These are phyloP conservation scores for Trypanosoma melophagium DNA, from an alignment of 208 protist genomes.

Conservation along the genomic window DNA sequence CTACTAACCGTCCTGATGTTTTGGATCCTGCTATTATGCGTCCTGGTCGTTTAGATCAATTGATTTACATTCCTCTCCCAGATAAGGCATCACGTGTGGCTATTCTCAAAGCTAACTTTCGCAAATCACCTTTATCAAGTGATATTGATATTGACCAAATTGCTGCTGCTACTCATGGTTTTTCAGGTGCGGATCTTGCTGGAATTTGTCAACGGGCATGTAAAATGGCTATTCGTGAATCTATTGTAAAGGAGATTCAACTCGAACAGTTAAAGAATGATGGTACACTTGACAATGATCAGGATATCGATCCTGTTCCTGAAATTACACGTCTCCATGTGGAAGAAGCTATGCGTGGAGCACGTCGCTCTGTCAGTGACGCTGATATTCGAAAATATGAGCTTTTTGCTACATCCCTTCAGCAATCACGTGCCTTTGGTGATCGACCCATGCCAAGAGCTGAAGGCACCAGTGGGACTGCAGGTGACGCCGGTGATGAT, in stretches of 20 bases:
- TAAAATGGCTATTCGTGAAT: slow-evolving; percentile 92
- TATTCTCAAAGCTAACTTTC: slow-evolving; percentile 97
- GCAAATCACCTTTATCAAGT: slow-evolving; percentile 96
- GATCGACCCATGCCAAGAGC: slow-evolving; percentile 21
- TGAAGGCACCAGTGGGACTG: slow-evolving; percentile 11
- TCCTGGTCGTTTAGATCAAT: slow-evolving; percentile 95
- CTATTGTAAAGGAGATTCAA: slow-evolving; percentile 88
- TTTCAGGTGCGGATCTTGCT: slow-evolving; percentile 99
- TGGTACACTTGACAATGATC: slow-evolving; percentile 59
- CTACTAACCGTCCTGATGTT: slow-evolving; percentile 99
- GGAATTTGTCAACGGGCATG: slow-evolving; percentile 91
- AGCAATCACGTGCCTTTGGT: slow-evolving; percentile 75
- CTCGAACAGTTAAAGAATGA: slow-evolving; percentile 66
- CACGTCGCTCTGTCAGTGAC: slow-evolving; percentile 90
- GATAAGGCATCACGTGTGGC: slow-evolving; percentile 95
- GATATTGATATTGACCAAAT: slow-evolving; percentile 97
- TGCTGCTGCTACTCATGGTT: slow-evolving; percentile 97
- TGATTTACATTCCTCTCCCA: slow-evolving; percentile 99
- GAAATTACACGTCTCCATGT: slow-evolving; percentile 91
- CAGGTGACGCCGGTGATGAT: slow-evolving; percentile 24
- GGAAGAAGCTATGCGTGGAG: slow-evolving; percentile 88
- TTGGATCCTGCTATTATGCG: slow-evolving; percentile 99
- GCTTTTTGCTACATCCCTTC: slow-evolving; percentile 88
- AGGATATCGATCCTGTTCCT: slow-evolving; percentile 86
- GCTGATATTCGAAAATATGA: slow-evolving; percentile 93